Base-by-base conservation (phyloP, 208 protist genomes). In the Porcisia hertigi region DNA sequence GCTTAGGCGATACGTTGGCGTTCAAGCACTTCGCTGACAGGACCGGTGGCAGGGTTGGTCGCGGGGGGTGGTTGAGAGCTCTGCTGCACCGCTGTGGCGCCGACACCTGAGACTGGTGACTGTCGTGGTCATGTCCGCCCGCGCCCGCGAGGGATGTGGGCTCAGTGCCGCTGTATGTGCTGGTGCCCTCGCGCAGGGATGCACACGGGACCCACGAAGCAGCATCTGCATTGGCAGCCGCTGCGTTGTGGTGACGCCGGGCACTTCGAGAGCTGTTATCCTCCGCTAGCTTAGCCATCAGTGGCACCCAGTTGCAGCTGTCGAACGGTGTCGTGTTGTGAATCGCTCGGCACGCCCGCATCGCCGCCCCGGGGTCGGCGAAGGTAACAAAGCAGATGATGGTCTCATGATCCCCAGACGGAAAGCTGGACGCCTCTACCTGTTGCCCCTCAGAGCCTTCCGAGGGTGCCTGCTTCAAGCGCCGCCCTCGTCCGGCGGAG, bases 301-400 rank as follows among this genome's bases (percentile, higher is more conserved):
- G 59, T 39, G 83, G 83, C 4, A 92, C 67, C 0, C 75, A 75
- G 45, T 73, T 80, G 53, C 80, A 86, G 43, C 20, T 25, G 7
- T 14, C 47, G 20, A 92, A 92, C 1, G 88, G 88, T 1, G 25
- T 77, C 3, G 88, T 88, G 76, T 86, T 87, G 81, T 92, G 85
- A 7, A 89, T 49, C 16, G 41, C 85, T 3, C 75, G 71, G 39
- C 76, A 85, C 16, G 89, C 91, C 76, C 41, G 70, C 52, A 78
- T 80, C 0, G 88, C 91, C n/a, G 78, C 86, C 23, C 77, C 84
- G 41, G 86, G 75, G 14, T 79, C 69, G 8, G 59, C 53, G 39
- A 90, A 95, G 9, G 82, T 88, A 23, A 95, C 75, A 43, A 95
- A 95, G 66, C 89, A 90, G 54, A 94, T 95, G 43, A 77, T 55